phyloP scores from a whole-genome alignment of 495 filamentous ascomycete species.

The Aspergillus bridgeri region DNA sequence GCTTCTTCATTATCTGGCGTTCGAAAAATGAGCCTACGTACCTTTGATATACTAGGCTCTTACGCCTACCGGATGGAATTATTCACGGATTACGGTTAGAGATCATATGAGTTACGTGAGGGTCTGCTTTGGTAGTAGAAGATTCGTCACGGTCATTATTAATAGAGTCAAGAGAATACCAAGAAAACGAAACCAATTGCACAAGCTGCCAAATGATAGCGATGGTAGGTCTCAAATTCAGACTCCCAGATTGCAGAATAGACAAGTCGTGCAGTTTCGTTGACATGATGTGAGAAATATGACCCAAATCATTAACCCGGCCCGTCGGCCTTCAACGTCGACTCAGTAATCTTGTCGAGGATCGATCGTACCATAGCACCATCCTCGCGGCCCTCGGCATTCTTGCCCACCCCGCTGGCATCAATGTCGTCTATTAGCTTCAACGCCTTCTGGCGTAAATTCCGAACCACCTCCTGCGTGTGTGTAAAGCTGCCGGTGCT shows the following conservation, averaged over 20 bases:
- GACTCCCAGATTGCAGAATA: neutral
- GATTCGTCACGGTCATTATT: neutral
- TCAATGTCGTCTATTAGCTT: slow-evolving; percentile 68
- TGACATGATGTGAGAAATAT: neutral
- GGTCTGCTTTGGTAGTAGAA: neutral
- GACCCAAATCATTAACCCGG: slow-evolving; percentile 6
- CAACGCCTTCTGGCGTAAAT: slow-evolving; percentile 63
- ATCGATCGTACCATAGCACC: slow-evolving; percentile 42
- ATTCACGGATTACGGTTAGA: neutral
- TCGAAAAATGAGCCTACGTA: neutral
- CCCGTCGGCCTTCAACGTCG: slow-evolving; percentile 31
- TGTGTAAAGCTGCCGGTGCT: slow-evolving; percentile 85
- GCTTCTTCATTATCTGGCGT: neutral
- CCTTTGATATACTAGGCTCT: neutral
- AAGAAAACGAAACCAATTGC: neutral
- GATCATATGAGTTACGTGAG: neutral
- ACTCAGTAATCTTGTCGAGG: slow-evolving; percentile 44
- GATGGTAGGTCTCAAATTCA: too few relatives aligned
- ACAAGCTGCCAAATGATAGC: neutral
- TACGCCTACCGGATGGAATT: neutral
- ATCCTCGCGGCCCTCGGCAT: slow-evolving; percentile 29
- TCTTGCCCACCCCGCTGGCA: slow-evolving; percentile 35
- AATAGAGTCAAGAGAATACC: neutral
- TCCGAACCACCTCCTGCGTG: slow-evolving; percentile 64
- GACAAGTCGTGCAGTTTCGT: neutral